Base-by-base conservation (phyloP, 139 green algal genomes). In the Chlamydomonas schloesseri region DNA sequence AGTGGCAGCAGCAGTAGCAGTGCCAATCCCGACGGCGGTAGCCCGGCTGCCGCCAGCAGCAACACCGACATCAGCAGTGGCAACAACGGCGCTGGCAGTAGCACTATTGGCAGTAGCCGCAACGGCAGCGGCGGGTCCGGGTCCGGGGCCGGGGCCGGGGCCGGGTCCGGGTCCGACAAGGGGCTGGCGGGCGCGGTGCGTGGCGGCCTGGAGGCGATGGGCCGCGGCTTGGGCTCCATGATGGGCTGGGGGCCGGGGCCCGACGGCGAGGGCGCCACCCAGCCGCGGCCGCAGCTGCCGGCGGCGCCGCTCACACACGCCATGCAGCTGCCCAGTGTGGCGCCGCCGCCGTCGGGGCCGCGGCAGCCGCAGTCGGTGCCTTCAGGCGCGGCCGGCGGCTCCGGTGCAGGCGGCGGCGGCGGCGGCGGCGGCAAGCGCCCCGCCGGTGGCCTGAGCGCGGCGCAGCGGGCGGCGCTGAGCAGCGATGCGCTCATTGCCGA, bases 231-330 rank as follows among this genome's bases (percentile, higher is more conserved):
- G 42, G 42, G 42, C 42, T 50, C 42, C n/a, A 1, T n/a, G n/a
- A 6, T 37, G 15, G 65, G 65, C 29, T 20, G 29, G n/a, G 26
- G 10, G 65, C 65, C 18, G n/a, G 18, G n/a, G 64, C 64, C 26
- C 9, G 72, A 29, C 28, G 75, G n/a, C 15, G 75, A 68, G 21
- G 57, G 50, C 31, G 33, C 57, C 14, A 15, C 57, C 21, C 57
- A 33, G 58, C 57, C 57, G 57, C 21, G 57, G 58, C 75, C 75
- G 31, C 33, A 34, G 57, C 75, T 82, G 57, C 75, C 75, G 6
- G 75, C 75, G 75, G 57, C 53, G 55, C 57, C 75, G 75, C 15
- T 82, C 21, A 68, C 57, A 20, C 28, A 36, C 11, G 33, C 55
- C 21, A 71, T 82, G 57, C 75, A 13, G 34, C 75, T 82, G 74